A percentile compares a stretch with the other conserved stretches of the same genome.
phyloP scores from a whole-genome alignment of 2,329 filamentous ascomycete species.

The Coniochaeta ligniaria region DNA sequence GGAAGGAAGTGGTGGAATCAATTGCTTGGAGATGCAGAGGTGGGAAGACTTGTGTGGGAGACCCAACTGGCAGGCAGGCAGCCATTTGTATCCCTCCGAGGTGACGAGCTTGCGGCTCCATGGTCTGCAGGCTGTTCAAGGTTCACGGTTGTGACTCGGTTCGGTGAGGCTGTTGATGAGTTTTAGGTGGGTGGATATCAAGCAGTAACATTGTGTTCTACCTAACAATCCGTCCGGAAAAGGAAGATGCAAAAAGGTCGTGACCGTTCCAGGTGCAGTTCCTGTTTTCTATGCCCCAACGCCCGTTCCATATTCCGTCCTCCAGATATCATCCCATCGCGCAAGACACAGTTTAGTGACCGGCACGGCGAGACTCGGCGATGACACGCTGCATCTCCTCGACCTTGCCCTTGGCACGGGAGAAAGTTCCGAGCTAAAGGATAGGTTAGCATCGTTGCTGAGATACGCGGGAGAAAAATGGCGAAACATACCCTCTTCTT shows the following conservation, averaged over 20 bases:
- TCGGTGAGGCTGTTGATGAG: too few relatives aligned
- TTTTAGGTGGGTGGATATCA: neutral
- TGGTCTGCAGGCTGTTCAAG: too few relatives aligned
- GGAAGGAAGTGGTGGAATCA: too few relatives aligned
- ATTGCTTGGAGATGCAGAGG: too few relatives aligned
- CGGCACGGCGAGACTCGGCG: constrained; percentile 75
- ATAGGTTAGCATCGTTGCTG: constrained; percentile 14
- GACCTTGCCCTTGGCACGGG: constrained; percentile 98
- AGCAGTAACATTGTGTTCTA: neutral
- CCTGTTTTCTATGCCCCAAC: neutral
- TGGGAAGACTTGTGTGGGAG: too few relatives aligned
- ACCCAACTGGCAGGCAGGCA: too few relatives aligned
- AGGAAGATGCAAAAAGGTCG: neutral
- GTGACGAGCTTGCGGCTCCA: too few relatives aligned
- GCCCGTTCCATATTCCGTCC: neutral
- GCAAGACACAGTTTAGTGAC: constrained; percentile 41
- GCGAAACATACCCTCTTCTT: constrained; percentile 83
- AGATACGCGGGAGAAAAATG: neutral
- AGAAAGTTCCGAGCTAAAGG: constrained; percentile 90
- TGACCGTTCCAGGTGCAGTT: neutral
- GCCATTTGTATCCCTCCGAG: too few relatives aligned
- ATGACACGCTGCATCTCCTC: constrained; percentile 98
- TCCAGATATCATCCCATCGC: neutral
- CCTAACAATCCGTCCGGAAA: neutral
- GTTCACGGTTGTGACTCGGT: too few relatives aligned